Base-by-base conservation (phyloP, 768 basidiomycete species). In the Clavaria fumosa region DNA sequence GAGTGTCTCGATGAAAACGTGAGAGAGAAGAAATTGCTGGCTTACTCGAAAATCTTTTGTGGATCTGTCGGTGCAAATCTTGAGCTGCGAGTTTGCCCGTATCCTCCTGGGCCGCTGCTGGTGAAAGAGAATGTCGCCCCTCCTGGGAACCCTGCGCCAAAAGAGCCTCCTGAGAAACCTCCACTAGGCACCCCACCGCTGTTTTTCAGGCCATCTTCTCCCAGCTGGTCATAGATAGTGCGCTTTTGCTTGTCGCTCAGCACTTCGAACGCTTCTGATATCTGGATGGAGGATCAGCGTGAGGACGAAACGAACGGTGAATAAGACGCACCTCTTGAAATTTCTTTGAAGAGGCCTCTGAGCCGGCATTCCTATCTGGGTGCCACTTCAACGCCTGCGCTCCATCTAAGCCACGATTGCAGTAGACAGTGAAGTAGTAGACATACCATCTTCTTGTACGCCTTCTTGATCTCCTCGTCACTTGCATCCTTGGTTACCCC, bases 191-290 rank as follows among this genome's bases (percentile, higher is more conserved):
- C 61, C 1, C 63, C 71, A 23, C 71, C 72, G 14, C 70, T 70
- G 5, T 71, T 71, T 54, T 96, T 96, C 47, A 96, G 68, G 2
- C 93, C 91, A 40, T 95, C 91, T 54, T 95, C 90, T 23, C 93
- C 93, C 39, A 90, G 78, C 47, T 95, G 86, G 56, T 95, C 91
- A 46, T 90, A 96, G 5, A 88, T 53, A 0, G 81, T 59, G 17
- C 85, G 78, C 50, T 88, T 89, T 52, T 86, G 66, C 55, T 74
- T 73, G 58, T 95, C 89, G 35, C 70, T 83, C 39, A 97, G 74
- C 20, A 93, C 90, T 53, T 97, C 93, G 49, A 93, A 97, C 0
- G 89, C 91, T 62, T 96, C 93, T 22, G 84, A 84, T 32, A 96
- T 72, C 81, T 93, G 24, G n/a, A 35, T 12, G 44, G 38, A 33